These are phyloP conservation scores for Trichoderma sp. DNA, from an alignment of 2,329 filamentous ascomycete species.

Conservation along the genomic window DNA sequence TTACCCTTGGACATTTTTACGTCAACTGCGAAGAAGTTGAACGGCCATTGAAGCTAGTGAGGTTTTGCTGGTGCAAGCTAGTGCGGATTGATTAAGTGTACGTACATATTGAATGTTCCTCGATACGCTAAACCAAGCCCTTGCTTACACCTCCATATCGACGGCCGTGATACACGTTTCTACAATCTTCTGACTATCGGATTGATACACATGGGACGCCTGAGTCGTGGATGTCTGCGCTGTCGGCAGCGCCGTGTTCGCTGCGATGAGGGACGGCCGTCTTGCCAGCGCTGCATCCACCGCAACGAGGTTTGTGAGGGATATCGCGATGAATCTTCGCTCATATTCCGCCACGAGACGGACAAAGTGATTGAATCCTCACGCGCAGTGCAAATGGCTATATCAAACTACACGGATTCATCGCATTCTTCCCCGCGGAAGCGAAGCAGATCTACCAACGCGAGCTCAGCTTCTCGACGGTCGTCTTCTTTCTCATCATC, in stretches of 20 bases:
- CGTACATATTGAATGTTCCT: no score
- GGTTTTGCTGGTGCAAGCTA: no score
- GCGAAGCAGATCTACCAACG: background rate
- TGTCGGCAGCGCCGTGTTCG: constrained; percentile 37
- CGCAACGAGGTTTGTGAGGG: constrained; percentile 43
- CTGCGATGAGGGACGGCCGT: constrained; percentile 41
- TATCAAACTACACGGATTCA: background rate
- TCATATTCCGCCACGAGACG: constrained; percentile 43
- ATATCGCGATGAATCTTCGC: constrained; percentile 42
- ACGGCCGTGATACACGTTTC: no score
- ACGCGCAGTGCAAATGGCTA: constrained; percentile 20
- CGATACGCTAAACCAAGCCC: no score
- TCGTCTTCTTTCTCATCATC: background rate
- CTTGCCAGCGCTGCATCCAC: constrained; percentile 41
- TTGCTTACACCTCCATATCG: no score
- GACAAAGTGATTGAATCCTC: constrained; percentile 32
- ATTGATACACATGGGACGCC: constrained; percentile 30
- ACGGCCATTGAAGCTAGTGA: no score
- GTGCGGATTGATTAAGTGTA: no score
- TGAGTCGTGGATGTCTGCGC: constrained; percentile 38
- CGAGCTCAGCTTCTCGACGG: background rate
- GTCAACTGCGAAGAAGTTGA: no score
- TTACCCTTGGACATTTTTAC: no score
- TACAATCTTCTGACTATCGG: no score
- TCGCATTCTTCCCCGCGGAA: background rate